Percentiles rank a stretch among this genome's conserved stretches.
Evolutionary conservation across 2,329 filamentous ascomycete genomes (phyloP).

Genomic region (Ceratocystis cacaofunesta): DNA sequence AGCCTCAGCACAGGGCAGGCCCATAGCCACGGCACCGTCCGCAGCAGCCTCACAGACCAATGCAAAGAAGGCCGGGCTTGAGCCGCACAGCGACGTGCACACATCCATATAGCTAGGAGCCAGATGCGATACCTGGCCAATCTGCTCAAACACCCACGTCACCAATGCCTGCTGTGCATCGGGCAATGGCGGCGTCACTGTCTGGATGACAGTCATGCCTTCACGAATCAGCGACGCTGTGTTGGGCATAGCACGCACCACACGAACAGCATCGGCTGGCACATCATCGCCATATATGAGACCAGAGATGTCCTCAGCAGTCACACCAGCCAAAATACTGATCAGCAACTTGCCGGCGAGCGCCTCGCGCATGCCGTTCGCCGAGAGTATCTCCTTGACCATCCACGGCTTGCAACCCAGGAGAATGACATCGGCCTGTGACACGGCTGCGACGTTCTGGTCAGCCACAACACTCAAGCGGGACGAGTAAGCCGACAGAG

Average conservation of each 20-base stretch:
- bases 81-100: conserved; percentile 58
- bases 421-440: conserved; percentile 57
- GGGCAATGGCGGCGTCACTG: conserved; percentile 42
- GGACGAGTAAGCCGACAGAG: conserved; percentile 47
- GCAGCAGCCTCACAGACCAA: conserved; percentile 61
- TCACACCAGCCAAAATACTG: conserved; percentile 66
- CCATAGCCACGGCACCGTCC: conserved; percentile 67
- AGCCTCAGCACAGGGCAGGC: conserved; percentile 56
- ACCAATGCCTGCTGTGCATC: conserved; percentile 41
- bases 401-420: conserved; percentile 71
- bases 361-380: conserved; percentile 54
- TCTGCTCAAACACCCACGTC: conserved; percentile 61
- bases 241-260: conserved; percentile 75
- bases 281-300: conserved; percentile 43
- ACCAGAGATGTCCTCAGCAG: conserved; percentile 50
- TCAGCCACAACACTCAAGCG: conserved; percentile 53
- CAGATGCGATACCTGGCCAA: conserved; percentile 55
- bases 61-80: conserved; percentile 61
- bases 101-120: conserved; percentile 56
- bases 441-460: conserved; percentile 53
- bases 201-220: conserved; percentile 68
- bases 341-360: conserved; percentile 68
- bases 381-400: conserved; percentile 51
- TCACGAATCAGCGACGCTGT: conserved; percentile 65
- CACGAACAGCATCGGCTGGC: conserved; percentile 35